Evolutionary conservation across 2,329 filamentous ascomycete genomes (phyloP).

Genomic region (Aspergillus sp.): DNA sequence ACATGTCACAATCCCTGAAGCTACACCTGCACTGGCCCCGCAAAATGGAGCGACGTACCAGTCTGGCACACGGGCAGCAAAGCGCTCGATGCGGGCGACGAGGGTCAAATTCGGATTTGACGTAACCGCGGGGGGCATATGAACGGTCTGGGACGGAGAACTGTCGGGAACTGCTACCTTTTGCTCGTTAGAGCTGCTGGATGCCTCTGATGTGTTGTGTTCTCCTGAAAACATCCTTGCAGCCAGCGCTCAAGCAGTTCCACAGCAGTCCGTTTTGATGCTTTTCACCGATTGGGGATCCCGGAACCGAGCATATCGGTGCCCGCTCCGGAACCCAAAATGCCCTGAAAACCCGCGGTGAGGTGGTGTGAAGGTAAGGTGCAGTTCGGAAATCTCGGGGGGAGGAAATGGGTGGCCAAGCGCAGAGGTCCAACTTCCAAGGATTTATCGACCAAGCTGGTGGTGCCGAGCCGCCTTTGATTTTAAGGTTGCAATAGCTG

Average conservation of each 20-base stretch:
- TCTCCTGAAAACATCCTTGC: conserved; percentile 48
- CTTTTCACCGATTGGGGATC: conserved; percentile 39
- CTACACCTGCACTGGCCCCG: conserved; percentile 85
- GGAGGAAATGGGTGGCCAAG: neutral
- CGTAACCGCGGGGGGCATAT: conserved; percentile 29
- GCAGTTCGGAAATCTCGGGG: conserved; percentile 1
- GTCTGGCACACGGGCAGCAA: conserved; percentile 52
- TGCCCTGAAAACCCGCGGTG: conserved; percentile 17
- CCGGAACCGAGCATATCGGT: conserved; percentile 43
- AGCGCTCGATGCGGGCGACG: conserved; percentile 39
- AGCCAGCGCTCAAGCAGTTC: conserved; percentile 36
- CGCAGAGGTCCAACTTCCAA: conserved; percentile 1
- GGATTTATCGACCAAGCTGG: conserved; percentile 21
- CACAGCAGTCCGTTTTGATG: conserved; percentile 33
- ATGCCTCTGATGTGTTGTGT: conserved; percentile 38
- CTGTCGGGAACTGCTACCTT: conserved; percentile 24
- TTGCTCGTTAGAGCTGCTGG: conserved; percentile 32
- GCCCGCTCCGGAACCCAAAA: conserved; percentile 42
- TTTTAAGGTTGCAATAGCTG: conserved; percentile 30
- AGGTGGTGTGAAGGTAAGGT: conserved; percentile 4
- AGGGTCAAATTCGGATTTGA: conserved; percentile 32
- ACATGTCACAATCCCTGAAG: conserved; percentile 91
- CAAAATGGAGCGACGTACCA: conserved; percentile 74
- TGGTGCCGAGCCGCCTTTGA: conserved; percentile 26
- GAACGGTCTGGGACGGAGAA: conserved; percentile 23